phyloP scores from a whole-genome alignment of 805 yeast species.

The Lipomyces sp. region DNA sequence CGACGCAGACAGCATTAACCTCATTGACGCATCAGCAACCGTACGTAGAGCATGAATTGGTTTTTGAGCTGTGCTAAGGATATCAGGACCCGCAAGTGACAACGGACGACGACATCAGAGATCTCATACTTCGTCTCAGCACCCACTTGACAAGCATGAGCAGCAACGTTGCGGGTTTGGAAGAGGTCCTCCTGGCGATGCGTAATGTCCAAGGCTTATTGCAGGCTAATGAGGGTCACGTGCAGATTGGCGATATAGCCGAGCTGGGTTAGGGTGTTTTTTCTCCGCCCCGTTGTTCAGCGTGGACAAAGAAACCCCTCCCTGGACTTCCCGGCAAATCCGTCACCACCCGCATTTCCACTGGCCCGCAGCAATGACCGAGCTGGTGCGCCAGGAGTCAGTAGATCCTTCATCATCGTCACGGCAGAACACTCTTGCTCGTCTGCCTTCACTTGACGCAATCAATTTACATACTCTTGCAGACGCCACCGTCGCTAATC shows the following conservation, averaged over 20 bases:
- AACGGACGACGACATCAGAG: conserved; percentile 15
- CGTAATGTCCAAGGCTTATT: conserved; percentile 15
- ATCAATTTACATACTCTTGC: conserved; percentile 28
- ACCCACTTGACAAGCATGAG: conserved; percentile 22
- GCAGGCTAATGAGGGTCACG: background rate
- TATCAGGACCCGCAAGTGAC: conserved; percentile 19
- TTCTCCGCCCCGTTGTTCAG: background rate
- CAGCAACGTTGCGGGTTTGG: conserved; percentile 24
- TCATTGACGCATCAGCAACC: background rate
- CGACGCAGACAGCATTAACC: conserved; percentile 21
- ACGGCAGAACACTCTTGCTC: background rate
- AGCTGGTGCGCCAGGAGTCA: conserved; percentile 4
- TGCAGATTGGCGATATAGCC: background rate
- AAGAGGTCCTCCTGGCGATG: conserved; percentile 16
- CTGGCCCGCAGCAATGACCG: background rate
- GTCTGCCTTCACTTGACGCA: conserved; percentile 15
- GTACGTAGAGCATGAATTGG: background rate
- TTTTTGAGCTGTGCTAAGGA: background rate
- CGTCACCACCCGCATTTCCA: background rate
- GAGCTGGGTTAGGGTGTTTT: background rate
- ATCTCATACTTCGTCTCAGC: conserved; percentile 16
- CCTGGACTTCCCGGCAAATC: conserved; percentile 9
- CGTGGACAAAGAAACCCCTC: background rate
- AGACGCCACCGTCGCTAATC: conserved; percentile 25
- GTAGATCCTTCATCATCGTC: background rate